These are phyloP conservation scores for Hypoxylon sp. DNA, from an alignment of 2,329 filamentous ascomycete genomes.

Conservation along the genomic window DNA sequence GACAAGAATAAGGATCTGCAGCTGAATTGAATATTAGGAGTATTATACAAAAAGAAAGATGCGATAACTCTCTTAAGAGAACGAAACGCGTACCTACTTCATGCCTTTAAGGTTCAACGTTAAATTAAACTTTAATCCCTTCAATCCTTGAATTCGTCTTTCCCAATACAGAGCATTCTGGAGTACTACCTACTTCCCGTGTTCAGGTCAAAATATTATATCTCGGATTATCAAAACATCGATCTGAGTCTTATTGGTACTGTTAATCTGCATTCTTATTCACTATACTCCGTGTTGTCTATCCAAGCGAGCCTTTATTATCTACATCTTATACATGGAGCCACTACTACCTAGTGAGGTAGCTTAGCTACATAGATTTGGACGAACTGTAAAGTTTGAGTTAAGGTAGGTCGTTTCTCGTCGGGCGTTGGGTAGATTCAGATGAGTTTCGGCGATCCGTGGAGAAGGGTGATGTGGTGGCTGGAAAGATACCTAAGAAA, in stretches of 20 bases:
- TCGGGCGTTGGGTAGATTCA: conserved; percentile 10
- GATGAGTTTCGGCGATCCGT: conserved; percentile 18
- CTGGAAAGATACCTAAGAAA: conserved; percentile 20
- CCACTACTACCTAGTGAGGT: background rate
- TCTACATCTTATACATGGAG: conserved; percentile 6
- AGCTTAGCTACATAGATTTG: conserved; percentile 9
- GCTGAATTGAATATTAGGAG: background rate
- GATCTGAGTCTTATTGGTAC: background rate
- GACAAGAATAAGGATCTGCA: conserved; percentile 26
- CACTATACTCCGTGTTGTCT: background rate
- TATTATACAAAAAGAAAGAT: background rate
- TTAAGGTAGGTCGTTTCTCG: background rate
- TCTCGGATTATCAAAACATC: background rate
- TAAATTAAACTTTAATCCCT: background rate
- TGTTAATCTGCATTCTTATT: conserved; percentile 2
- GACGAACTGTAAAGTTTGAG: conserved; percentile 16
- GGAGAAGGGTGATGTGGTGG: conserved; percentile 15
- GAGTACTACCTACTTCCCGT: background rate
- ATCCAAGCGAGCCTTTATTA: background rate
- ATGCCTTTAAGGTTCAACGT: background rate
- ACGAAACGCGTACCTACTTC: background rate
- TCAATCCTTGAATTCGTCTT: background rate
- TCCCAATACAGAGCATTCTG: background rate
- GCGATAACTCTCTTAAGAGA: background rate
- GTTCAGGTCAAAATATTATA: background rate